A percentile compares a stretch with the other conserved stretches of the same genome.
Conservation (phyloP, 495 filamentous ascomycete genomes). For the Margaritispora aquatica region DNA sequence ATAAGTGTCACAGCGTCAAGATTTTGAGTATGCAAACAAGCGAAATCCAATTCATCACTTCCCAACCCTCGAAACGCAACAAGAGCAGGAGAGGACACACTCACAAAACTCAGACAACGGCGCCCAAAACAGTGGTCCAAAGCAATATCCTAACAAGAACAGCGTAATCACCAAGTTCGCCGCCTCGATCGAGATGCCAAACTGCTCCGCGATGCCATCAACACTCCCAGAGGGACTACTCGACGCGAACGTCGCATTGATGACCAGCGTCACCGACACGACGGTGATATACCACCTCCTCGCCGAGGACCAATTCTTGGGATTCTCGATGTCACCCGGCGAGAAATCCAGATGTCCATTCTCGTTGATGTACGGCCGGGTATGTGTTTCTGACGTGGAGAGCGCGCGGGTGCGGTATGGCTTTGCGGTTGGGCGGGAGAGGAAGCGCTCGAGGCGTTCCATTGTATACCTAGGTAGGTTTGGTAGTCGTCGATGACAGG, state of each 20-base stretch:
- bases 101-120: constrained; percentile 62
- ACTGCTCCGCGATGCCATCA: constrained; percentile 50
- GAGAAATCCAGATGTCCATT: constrained; percentile 61
- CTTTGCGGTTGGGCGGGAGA: constrained; percentile 32
- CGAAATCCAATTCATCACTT: background rate
- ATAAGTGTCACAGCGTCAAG: no score
- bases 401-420: constrained; percentile 29
- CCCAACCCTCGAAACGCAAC: no score
- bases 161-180: constrained; percentile 65
- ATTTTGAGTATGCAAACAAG: background rate
- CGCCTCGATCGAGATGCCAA: constrained; percentile 52
- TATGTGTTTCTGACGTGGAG: constrained; percentile 3
- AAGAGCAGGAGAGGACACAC: no score
- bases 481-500: background rate
- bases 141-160: constrained; percentile 69
- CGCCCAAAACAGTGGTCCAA: constrained; percentile 63
- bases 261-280: constrained; percentile 61
- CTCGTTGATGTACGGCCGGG: constrained; percentile 31
- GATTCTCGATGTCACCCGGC: constrained; percentile 66
- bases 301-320: constrained; percentile 50
- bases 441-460: constrained; percentile 26
- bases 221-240: constrained; percentile 70
- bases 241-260: constrained; percentile 72
- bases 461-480: constrained; percentile 2
- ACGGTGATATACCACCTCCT: constrained; percentile 71